Evolutionary conservation across 179 eudicot species (phyloP).

Genomic region (Amaranthus tricolor): DNA sequence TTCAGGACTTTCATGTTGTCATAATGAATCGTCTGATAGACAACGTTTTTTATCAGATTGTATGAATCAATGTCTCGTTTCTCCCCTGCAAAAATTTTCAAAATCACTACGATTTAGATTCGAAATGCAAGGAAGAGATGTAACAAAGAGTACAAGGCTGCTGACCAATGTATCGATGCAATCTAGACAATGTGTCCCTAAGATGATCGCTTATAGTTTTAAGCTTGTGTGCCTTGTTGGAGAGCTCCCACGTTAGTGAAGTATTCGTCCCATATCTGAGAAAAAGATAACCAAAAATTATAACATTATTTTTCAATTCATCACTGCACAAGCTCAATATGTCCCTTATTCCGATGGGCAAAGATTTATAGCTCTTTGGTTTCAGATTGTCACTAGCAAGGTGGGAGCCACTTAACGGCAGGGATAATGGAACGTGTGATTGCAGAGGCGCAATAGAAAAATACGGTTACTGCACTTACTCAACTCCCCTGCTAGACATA

Average conservation of each 20-base stretch:
- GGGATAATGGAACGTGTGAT: too few relatives aligned
- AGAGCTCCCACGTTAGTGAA: conserved; percentile 51
- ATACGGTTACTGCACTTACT: conserved; percentile 31
- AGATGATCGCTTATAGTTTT: conserved; percentile 47
- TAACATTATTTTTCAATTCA: neutral
- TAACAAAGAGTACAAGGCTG: neutral
- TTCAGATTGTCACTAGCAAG: too few relatives aligned
- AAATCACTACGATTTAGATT: neutral
- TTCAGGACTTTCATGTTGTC: conserved; percentile 66
- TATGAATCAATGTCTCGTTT: conserved; percentile 44
- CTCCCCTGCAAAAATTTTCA: conserved; percentile 35
- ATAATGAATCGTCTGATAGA: conserved; percentile 45
- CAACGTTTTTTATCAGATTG: conserved; percentile 20
- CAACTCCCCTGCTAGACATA: conserved; percentile 48
- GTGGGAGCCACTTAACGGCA: too few relatives aligned
- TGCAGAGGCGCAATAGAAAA: neutral
- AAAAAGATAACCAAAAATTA: neutral
- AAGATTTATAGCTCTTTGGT: too few relatives aligned
- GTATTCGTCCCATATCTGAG: conserved; percentile 34
- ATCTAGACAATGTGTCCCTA: conserved; percentile 24
- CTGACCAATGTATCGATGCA: conserved; percentile 40
- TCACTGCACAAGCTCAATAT: neutral
- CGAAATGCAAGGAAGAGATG: neutral
- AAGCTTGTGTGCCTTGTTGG: conserved; percentile 57
- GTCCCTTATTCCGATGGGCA: too few relatives aligned